phyloP scores from a whole-genome alignment of 2,329 filamentous ascomycete species.

The Ascomycota sp. region DNA sequence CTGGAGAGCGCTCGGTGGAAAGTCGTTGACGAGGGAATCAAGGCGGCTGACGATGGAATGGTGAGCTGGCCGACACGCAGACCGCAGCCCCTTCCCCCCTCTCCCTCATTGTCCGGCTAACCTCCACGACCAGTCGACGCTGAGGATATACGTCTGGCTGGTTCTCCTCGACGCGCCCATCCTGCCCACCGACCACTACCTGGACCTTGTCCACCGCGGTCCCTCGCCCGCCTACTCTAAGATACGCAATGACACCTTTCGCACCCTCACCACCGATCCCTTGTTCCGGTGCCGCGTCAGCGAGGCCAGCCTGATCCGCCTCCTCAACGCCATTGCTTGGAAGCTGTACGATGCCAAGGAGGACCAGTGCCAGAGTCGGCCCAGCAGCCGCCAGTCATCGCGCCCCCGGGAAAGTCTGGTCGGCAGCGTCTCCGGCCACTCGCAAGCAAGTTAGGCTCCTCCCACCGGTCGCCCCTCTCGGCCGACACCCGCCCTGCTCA shows the following conservation, averaged over 20 bases:
- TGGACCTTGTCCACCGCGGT: constrained; percentile 73
- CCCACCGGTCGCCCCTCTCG: constrained; percentile 4
- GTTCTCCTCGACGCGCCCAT: constrained; percentile 76
- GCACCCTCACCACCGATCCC: constrained; percentile 88
- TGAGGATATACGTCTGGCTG: constrained; percentile 90
- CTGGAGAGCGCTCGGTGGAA: constrained; percentile 51
- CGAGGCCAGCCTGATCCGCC: constrained; percentile 79
- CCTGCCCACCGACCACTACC: constrained; percentile 68
- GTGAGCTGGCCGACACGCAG: constrained; percentile 18
- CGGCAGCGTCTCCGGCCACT: constrained; percentile 14
- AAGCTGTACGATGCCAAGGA: constrained; percentile 60
- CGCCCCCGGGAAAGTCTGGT: constrained; percentile 12
- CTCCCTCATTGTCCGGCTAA: neutral
- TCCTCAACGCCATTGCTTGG: constrained; percentile 91
- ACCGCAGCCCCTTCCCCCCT: neutral
- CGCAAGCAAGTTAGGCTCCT: constrained; percentile 18
- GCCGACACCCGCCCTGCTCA: neutral
- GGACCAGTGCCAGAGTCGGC: constrained; percentile 18
- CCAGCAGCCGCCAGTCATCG: constrained; percentile 16
- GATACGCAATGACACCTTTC: constrained; percentile 95
- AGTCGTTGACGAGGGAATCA: constrained; percentile 53
- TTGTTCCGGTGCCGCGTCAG: constrained; percentile 87
- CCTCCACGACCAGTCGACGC: constrained; percentile 41
- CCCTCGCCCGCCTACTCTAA: constrained; percentile 89
- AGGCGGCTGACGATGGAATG: constrained; percentile 62